Evolutionary conservation across 2,329 filamentous ascomycete species (phyloP), one percentile per base, ranked within the genome.

Genomic region (Colletotrichum aenigma): DNA sequence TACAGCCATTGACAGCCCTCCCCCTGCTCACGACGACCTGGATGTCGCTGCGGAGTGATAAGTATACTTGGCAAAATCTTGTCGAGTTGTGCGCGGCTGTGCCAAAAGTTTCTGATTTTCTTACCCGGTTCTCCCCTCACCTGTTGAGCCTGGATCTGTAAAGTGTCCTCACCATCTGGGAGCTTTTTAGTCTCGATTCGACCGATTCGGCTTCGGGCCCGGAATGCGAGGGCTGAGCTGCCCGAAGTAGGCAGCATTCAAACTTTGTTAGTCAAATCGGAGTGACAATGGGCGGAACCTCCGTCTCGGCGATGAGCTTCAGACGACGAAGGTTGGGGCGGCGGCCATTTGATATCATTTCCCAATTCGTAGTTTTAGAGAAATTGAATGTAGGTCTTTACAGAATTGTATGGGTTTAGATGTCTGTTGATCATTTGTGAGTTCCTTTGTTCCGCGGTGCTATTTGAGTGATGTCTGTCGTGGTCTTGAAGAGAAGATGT

Each of bases 1-100:
- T 2, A 43, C 76, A 89, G 88, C 91, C 83, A 87, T 94, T 81
- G 95, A 97, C 79, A 95, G 94, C 81, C 94, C 95, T 79, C 92
- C 95, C 78, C 93, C 95, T 78, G 93, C 93, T 80, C 95, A 98
- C 82, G 97, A 99, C 85, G 97, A 99, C 83, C 91, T 98, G 83
- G 97, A 99, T 85, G 96, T 97, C 83, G 96, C 58, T 61, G 58
- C 96, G 82, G 97, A 98, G 87, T 93, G 88, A 81, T 76, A 66
- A 76, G 73, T 71, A 76, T 77, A 73, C 66, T 55, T 77, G 74
- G 70, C 77, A 77, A 73, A 73, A 62, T 56, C 62, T 76, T 61
- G 68, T 74, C 55, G 64, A 56, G 75, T 70, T 74, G 34, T 74
- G 68, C 67, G 55, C 69, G 68, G 74, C 70, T 76, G 61, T 71